Evolutionary conservation across 2,329 filamentous ascomycete genomes (phyloP).

Genomic region (Pseudocercospora pini-densiflorae): DNA sequence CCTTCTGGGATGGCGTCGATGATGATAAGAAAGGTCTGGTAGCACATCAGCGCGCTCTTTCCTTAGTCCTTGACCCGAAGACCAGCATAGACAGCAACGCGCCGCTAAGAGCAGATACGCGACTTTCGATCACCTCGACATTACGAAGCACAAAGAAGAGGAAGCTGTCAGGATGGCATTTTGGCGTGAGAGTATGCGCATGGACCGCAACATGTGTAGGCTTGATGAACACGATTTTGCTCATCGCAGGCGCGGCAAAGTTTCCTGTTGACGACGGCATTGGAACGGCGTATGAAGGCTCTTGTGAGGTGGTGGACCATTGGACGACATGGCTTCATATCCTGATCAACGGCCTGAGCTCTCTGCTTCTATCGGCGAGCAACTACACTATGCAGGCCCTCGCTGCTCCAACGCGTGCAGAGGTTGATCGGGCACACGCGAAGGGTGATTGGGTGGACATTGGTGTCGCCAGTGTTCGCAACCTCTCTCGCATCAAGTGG

Average conservation of each 20-base stretch:
- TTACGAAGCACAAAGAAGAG: conserved; percentile 3
- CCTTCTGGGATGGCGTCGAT: conserved; percentile 6
- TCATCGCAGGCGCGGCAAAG: conserved; percentile 8
- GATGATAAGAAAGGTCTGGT: conserved; percentile 7
- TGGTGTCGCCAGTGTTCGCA: conserved; percentile 50
- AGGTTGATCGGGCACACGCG: conserved; percentile 55
- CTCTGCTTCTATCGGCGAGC: conserved; percentile 51
- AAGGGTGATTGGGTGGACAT: conserved; percentile 50
- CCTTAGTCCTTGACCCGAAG: background rate
- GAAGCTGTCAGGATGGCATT: conserved; percentile 18
- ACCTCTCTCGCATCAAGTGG: conserved; percentile 37
- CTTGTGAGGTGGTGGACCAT: conserved; percentile 27
- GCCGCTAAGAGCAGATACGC: background rate
- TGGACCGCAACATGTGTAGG: conserved; percentile 5
- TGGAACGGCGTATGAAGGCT: conserved; percentile 28
- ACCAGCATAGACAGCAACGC: background rate
- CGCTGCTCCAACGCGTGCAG: conserved; percentile 53
- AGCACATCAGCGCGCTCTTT: background rate
- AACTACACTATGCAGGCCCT: conserved; percentile 60
- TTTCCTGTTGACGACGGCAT: conserved; percentile 19
- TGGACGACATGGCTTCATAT: conserved; percentile 44
- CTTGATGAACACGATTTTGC: conserved; percentile 4
- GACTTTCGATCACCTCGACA: conserved; percentile 1
- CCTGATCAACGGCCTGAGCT: conserved; percentile 54
- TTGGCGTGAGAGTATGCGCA: conserved; percentile 14